Percentiles rank a stretch among this genome's conserved stretches.
Conservation (phyloP, 441 rosid genomes). For the Gossypium davidsonii region DNA sequence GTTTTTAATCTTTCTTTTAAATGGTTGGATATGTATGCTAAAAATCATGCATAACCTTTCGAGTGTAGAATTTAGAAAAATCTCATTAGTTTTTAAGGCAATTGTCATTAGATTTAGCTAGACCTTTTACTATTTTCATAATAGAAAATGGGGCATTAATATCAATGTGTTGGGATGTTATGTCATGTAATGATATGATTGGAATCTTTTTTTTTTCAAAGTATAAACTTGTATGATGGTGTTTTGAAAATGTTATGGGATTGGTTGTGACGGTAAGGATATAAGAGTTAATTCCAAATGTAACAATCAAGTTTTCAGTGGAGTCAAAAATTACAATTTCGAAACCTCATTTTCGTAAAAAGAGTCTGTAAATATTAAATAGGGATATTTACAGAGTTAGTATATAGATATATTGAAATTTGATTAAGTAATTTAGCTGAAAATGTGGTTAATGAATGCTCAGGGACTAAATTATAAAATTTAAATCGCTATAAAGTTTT, state of each 20-base stretch:
- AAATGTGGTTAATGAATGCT: too few species aligned
- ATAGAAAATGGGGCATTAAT: neutral
- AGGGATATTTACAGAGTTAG: too few species aligned
- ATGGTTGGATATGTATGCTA: neutral
- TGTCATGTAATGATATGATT: neutral
- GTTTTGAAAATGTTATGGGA: slow-evolving; percentile 1
- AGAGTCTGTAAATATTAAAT: too few species aligned
- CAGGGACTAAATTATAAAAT: too few species aligned
- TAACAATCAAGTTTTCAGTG: neutral
- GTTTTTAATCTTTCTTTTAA: neutral
- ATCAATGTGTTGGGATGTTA: neutral
- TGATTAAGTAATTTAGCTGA: too few species aligned
- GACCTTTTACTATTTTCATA: neutral
- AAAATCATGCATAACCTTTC: neutral
- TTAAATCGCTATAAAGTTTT: too few species aligned
- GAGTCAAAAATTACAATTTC: neutral
- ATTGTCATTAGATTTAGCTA: neutral
- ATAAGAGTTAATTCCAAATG: slow-evolving; percentile 4
- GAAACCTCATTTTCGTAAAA: too few species aligned
- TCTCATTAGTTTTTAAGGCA: neutral
- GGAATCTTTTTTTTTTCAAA: neutral
- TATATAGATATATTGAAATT: too few species aligned
- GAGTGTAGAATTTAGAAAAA: neutral
- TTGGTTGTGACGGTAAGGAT: neutral
- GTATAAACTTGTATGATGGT: neutral